Percentiles rank a stretch among this genome's conserved stretches.
Conservation (phyloP, 768 basidiomycete species). For the Xerocomus brunneocitrinus region DNA sequence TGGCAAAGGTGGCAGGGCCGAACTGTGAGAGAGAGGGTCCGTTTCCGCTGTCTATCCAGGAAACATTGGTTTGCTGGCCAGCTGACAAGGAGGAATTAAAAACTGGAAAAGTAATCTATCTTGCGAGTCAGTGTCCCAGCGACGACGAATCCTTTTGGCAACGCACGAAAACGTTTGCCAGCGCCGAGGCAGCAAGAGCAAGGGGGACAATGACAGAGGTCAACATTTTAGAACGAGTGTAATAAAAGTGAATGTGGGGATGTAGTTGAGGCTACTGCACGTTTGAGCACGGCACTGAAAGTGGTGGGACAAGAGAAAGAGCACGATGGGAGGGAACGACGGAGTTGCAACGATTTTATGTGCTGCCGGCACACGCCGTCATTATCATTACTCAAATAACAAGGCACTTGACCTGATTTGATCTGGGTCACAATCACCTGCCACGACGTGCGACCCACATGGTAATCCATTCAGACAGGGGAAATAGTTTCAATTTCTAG, state of each 20-base stretch:
- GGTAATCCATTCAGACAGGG: neutral
- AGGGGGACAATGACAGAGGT: constrained; percentile 44
- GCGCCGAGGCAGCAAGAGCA: constrained; percentile 47
- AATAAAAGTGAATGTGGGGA: constrained; percentile 23
- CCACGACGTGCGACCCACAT: constrained; percentile 1
- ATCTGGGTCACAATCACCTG: neutral
- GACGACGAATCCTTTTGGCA: neutral
- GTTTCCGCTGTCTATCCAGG: constrained; percentile 55
- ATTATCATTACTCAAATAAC: neutral
- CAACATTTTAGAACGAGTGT: constrained; percentile 43
- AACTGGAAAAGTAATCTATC: constrained; percentile 57
- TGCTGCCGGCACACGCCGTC: neutral
- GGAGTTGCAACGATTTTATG: constrained; percentile 30
- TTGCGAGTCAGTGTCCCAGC: constrained; percentile 1
- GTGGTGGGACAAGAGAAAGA: neutral
- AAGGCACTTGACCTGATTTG: neutral
- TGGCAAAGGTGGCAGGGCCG: constrained; percentile 47
- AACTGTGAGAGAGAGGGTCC: constrained; percentile 48
- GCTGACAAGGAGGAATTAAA: constrained; percentile 42
- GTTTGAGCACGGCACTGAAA: neutral
- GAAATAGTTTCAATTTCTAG: neutral
- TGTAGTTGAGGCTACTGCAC: constrained; percentile 2
- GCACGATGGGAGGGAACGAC: constrained; percentile 11
- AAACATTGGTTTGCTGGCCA: constrained; percentile 46
- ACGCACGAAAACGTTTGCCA: constrained; percentile 57